These are phyloP conservation scores for Alloteropsis semialata DNA, from an alignment of 176 grass and related monocot species.

Conservation along the genomic window DNA sequence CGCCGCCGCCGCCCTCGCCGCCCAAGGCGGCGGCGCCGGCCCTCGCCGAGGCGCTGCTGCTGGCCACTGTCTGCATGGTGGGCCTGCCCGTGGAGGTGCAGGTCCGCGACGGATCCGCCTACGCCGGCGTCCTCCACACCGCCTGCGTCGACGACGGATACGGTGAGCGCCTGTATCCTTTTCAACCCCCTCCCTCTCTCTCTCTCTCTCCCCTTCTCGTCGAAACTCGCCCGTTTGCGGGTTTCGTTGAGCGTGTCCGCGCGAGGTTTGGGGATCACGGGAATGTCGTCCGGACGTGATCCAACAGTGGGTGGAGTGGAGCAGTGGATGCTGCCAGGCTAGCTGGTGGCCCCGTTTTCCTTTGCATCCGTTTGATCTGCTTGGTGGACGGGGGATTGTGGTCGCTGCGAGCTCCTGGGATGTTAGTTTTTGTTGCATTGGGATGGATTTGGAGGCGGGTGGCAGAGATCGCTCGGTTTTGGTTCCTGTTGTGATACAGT, in stretches of 20 bases:
- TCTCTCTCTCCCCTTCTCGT: not conserved
- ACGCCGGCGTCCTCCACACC: slow-evolving; percentile 93
- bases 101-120: slow-evolving; percentile 93
- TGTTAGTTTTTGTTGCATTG: not conserved
- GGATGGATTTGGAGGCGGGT: slow-evolving; percentile 24
- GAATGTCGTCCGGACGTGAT: slow-evolving; percentile 15
- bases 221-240: not conserved
- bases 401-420: not conserved
- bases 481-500: not conserved
- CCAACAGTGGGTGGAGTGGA: slow-evolving; percentile 6
- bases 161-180: slow-evolving; percentile 31
- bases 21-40: slow-evolving; percentile 11
- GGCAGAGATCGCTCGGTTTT: slow-evolving; percentile 7
- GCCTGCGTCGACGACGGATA: slow-evolving; percentile 62
- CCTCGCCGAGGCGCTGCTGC: slow-evolving; percentile 54
- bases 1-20: slow-evolving; percentile 20
- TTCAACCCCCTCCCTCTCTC: too few relatives aligned
- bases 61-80: slow-evolving; percentile 71
- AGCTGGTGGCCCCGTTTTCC: not conserved
- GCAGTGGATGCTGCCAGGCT: not conserved
- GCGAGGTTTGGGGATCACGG: slow-evolving; percentile 16
- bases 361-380: slow-evolving; percentile 20
- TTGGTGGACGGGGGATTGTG: not conserved
- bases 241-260: too few relatives aligned
- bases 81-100: slow-evolving; percentile 81